phyloP scores from a whole-genome alignment of 2,329 filamentous ascomycete genomes.

The Aschersonia sp. region DNA sequence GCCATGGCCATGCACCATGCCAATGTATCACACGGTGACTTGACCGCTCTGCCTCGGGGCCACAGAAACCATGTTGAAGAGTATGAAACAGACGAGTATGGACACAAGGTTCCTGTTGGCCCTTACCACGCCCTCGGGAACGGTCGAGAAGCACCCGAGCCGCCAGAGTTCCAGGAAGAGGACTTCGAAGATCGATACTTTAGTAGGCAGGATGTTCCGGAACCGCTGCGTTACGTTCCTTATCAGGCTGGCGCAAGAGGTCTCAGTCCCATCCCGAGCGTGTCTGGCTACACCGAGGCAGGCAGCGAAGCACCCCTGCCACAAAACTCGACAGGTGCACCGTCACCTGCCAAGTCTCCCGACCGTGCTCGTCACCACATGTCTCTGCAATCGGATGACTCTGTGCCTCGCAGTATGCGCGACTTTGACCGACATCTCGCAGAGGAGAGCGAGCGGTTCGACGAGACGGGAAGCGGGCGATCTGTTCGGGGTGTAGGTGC shows the following conservation, averaged over 20 bases:
- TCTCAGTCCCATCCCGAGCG: conserved; percentile 81
- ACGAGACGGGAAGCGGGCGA: conserved; percentile 48
- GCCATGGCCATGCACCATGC: conserved; percentile 54
- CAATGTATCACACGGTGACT: conserved; percentile 44
- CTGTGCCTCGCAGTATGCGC: conserved; percentile 24
- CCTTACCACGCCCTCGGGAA: conserved; percentile 30
- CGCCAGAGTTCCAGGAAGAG: conserved; percentile 24
- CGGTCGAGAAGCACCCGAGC: conserved; percentile 12
- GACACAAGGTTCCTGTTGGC: conserved; percentile 24
- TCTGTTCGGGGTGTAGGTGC: conserved; percentile 56
- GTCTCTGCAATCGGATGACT: conserved; percentile 19
- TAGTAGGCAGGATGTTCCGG: conserved; percentile 46
- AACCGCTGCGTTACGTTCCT: conserved; percentile 50
- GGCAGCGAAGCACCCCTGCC: conserved; percentile 43
- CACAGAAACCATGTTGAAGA: conserved; percentile 29
- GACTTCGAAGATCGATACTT: conserved; percentile 33
- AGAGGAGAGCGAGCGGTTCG: conserved; percentile 45
- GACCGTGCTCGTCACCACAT: conserved; percentile 17
- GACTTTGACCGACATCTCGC: conserved; percentile 36
- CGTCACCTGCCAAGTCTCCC: conserved; percentile 37
- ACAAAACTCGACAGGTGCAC: conserved; percentile 38
- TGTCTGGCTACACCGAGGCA: conserved; percentile 70
- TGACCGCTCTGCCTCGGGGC: conserved; percentile 36
- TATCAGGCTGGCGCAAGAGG: conserved; percentile 56
- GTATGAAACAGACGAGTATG: conserved; percentile 31